Conservation (phyloP, 108 stramenopile genomes). For the Nannochloropsis salina region DNA sequence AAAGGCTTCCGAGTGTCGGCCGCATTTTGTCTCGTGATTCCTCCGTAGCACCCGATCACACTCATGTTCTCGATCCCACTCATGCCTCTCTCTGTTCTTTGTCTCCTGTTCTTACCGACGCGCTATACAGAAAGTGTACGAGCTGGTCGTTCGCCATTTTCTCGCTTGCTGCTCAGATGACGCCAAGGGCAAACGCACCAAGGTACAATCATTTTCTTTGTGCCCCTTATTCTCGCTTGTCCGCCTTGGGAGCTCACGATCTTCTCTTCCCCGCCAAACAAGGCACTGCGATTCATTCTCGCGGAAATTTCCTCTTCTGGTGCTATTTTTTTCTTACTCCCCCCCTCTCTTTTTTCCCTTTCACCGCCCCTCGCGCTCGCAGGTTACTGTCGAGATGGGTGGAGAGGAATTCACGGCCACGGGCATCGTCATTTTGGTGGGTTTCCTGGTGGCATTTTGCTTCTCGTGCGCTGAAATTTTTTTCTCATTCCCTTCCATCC, state of each 20-base stretch:
- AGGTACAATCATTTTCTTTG: constrained; percentile 2
- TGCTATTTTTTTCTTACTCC: neutral
- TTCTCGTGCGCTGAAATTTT: neutral
- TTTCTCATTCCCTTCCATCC: neutral
- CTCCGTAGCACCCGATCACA: too few relatives aligned
- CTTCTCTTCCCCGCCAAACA: too few relatives aligned
- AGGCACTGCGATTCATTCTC: too few relatives aligned
- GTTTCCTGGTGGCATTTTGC: neutral
- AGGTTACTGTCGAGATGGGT: constrained; percentile 68
- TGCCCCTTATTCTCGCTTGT: neutral
- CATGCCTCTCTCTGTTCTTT: neutral
- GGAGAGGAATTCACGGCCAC: constrained; percentile 61
- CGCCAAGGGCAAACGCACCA: constrained; percentile 78
- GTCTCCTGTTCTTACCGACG: neutral
- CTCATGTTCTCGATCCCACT: too few relatives aligned
- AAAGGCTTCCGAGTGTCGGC: too few relatives aligned
- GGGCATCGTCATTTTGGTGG: constrained; percentile 42
- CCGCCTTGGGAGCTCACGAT: neutral
- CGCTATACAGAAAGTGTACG: constrained; percentile 61
- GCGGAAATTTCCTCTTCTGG: too few relatives aligned
- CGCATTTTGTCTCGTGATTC: too few relatives aligned
- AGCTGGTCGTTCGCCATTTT: constrained; percentile 86
- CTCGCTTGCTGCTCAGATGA: constrained; percentile 95
- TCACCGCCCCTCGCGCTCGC: neutral
- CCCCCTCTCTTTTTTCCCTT: neutral